A percentile compares a stretch with the other conserved stretches of the same genome.
These are phyloP conservation scores for Pyrus betulifolia DNA, from an alignment of 306 rosid species.

Conservation along the genomic window DNA sequence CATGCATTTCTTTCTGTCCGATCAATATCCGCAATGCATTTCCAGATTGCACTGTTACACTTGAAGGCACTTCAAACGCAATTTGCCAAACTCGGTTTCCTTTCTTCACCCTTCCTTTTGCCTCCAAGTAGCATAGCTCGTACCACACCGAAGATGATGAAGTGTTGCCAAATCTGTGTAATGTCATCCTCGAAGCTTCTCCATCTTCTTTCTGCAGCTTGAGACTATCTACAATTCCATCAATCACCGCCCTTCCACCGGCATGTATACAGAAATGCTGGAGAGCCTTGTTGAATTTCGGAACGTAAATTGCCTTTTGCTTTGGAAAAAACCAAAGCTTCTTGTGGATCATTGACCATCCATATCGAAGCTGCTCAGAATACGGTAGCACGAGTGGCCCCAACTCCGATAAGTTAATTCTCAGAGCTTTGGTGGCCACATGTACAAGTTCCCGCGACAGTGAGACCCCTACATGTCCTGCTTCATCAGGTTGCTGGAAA, in stretches of 20 bases:
- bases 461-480: conserved; percentile 42
- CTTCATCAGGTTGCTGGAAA: conserved; percentile 46
- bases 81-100: conserved; percentile 24
- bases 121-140: neutral
- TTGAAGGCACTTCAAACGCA: conserved; percentile 34
- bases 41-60: conserved; percentile 69
- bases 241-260: conserved; percentile 63
- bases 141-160: neutral
- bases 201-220: conserved; percentile 49
- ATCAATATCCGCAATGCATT: conserved; percentile 44
- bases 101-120: neutral
- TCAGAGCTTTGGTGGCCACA: too few species aligned
- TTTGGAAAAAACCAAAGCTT: too few species aligned
- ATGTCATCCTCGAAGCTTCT: conserved; percentile 73
- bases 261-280: conserved; percentile 81
- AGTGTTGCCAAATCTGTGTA: conserved; percentile 32
- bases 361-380: neutral
- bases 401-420: too few species aligned
- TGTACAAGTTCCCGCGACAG: conserved; percentile 33
- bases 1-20: conserved; percentile 44
- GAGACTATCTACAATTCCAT: conserved; percentile 49
- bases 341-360: too few species aligned
- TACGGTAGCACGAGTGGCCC: too few species aligned
- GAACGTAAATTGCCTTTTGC: conserved; percentile 29
- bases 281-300: conserved; percentile 53